A percentile compares a stretch with the other conserved stretches of the same genome.
Conservation (phyloP, 768 basidiomycete species). For the Trametes elegans region DNA sequence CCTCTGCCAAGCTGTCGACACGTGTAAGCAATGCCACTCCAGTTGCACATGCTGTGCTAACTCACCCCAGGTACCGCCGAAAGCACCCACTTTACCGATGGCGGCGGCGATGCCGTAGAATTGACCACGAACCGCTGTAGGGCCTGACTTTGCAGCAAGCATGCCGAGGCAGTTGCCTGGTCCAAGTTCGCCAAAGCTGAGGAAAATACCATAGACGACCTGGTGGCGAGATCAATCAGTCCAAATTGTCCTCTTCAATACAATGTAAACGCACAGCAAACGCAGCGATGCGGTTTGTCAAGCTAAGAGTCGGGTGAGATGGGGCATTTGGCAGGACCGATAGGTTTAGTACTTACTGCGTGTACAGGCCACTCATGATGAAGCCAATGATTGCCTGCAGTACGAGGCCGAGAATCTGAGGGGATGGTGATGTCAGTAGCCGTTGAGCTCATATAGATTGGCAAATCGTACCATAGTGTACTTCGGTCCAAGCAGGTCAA, state of each 20-base stretch:
- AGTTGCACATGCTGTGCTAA: not conserved
- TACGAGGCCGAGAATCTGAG: constrained; percentile 64
- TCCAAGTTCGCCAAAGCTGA: constrained; percentile 87
- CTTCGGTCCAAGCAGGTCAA: constrained; percentile 77
- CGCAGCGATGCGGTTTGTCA: constrained; percentile 63
- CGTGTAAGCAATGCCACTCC: not conserved
- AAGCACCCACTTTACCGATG: constrained; percentile 81
- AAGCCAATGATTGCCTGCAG: constrained; percentile 77
- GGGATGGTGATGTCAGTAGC: no score
- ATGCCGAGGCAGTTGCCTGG: constrained; percentile 88
- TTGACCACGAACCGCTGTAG: constrained; percentile 83
- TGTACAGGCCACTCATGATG: constrained; percentile 85
- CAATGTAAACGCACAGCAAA: constrained; percentile 60
- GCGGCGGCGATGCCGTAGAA: constrained; percentile 88
- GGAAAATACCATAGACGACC: constrained; percentile 89
- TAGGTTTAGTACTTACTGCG: constrained; percentile 35
- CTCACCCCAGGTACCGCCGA: constrained; percentile 79
- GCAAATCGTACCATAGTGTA: constrained; percentile 69
- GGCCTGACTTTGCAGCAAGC: constrained; percentile 80
- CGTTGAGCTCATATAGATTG: no score
- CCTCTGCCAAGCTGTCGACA: constrained; percentile 53
- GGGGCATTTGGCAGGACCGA: no score
- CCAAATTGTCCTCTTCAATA: not conserved
- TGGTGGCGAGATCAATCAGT: constrained; percentile 23
- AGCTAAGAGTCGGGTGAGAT: constrained; percentile 38